Evolutionary conservation across 345 rosid genomes (phyloP), one percentile per base, ranked within the genome.

Genomic region (Dimocarpus longan): DNA sequence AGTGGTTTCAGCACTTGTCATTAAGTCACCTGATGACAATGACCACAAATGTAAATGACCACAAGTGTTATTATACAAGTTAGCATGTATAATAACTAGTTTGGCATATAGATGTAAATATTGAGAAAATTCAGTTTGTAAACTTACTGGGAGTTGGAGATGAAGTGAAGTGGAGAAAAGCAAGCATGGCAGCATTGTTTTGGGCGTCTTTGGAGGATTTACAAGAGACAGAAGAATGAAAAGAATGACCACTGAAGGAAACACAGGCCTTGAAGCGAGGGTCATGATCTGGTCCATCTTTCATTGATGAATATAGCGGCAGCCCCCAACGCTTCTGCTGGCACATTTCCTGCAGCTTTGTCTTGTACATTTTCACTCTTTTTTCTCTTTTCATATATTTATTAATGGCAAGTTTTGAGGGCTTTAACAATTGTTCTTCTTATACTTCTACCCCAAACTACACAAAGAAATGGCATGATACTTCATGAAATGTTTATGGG

Each of bases 331-430:
- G 68, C 71, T 32, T 76, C 77, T 40, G 65, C 24, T 82, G 87
- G 82, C 87, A 85, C 18, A 83, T 52, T 76, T 83, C 91, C 75
- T 83, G 88, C 70, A 85, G 57, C 81, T 83, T 74, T 60, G 84
- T 67, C 84, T 88, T 86, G 78, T 80, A 83, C 84, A 78, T 86
- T 68, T 16, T 32, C n/a, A 8, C 44, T 32, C 3, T 67, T n/a
- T 5, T 1, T 42, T 8, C 3, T 4, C 3, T 10, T 15, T 3
- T 15, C 2, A 10, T n/a, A 16, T 46, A 57, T n/a, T 12, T 4
- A 4, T 15, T 13, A 6, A 54, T 54, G 10, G 10, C 10, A 59
- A 21, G 22, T 1, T 1, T 59, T 28, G 6, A 59, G 28, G 64
- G 64, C 8, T 59, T 59, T 59, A 59, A 59, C 3, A 59, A 59